Evolutionary conservation across 2,329 filamentous ascomycete genomes (phyloP).

Genomic region (Penicillium sp.): DNA sequence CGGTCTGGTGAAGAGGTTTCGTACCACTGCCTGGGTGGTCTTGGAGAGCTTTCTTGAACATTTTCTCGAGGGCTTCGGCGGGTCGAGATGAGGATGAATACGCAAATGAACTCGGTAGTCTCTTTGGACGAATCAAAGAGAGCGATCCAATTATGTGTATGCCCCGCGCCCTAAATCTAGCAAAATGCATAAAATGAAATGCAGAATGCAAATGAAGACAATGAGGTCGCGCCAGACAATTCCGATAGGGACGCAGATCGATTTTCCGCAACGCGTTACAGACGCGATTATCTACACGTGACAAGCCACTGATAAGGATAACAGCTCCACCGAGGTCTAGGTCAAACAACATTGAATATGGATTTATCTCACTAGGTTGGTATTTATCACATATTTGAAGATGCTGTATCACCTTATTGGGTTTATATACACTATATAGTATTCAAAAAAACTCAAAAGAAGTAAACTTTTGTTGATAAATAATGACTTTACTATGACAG

Average conservation of each 20-base stretch:
- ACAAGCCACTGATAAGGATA: neutral
- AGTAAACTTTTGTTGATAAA: neutral
- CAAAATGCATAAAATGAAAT: conserved; percentile 30
- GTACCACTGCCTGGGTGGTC: conserved; percentile 34
- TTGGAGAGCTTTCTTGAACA: conserved; percentile 45
- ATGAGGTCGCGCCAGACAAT: conserved; percentile 1
- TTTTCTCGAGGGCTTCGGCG: conserved; percentile 20
- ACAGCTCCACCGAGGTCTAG: neutral
- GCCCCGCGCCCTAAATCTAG: conserved; percentile 14
- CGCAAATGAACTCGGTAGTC: conserved; percentile 19
- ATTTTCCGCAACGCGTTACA: conserved; percentile 7
- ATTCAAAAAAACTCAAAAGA: too few relatives aligned
- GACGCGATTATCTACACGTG: conserved; percentile 15
- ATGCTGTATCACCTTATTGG: rapidly evolving
- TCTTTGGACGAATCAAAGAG: conserved; percentile 22
- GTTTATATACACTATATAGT: too few relatives aligned
- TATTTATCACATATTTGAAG: neutral
- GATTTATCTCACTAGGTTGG: neutral
- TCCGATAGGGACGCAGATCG: conserved; percentile 7
- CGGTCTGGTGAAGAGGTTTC: conserved; percentile 37
- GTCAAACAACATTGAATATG: neutral
- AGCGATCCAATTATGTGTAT: conserved; percentile 23
- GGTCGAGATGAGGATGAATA: conserved; percentile 29
- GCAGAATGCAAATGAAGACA: conserved; percentile 1
- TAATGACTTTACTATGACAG: neutral